These are phyloP conservation scores for Fragaria nilgerrensis DNA, from an alignment of 306 rosid species.

Conservation along the genomic window DNA sequence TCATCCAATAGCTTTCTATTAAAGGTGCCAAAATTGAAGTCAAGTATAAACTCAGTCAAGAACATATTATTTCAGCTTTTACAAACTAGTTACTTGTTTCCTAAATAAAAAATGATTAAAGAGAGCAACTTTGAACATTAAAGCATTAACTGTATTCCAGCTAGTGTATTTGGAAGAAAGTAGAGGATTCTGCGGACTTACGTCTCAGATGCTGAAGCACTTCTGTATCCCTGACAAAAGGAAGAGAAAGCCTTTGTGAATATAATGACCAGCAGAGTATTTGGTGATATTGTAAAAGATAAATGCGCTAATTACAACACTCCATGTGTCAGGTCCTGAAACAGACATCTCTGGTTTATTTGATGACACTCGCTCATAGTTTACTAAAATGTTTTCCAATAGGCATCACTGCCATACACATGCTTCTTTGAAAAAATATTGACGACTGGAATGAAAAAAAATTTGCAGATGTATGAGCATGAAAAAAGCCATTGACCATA, in stretches of 20 bases:
- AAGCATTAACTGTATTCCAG: not conserved
- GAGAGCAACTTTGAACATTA: not conserved
- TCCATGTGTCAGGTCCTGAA: not conserved
- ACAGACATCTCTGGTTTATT: not conserved
- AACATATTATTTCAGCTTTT: not conserved
- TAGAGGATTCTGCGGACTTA: slow-evolving; percentile 47
- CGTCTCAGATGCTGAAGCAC: slow-evolving; percentile 78
- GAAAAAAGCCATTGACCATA: not conserved
- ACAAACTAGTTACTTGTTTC: not conserved
- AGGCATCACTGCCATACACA: not conserved
- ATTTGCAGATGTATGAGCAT: not conserved
- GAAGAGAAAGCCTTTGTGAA: slow-evolving; percentile 11
- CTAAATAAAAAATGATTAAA: not conserved
- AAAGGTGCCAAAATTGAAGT: slow-evolving; percentile 1
- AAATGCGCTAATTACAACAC: not conserved
- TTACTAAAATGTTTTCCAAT: not conserved
- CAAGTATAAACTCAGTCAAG: not conserved
- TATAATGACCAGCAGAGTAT: not conserved
- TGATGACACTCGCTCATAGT: not conserved
- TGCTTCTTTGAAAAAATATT: not conserved
- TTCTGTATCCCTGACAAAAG: slow-evolving; percentile 86
- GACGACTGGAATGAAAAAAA: not conserved
- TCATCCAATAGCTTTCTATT: not conserved
- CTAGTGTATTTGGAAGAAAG: not conserved
- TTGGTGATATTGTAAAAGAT: not conserved